Evolutionary conservation across 495 filamentous ascomycete genomes (phyloP), one percentile per base, ranked within the genome.

Genomic region (Neurospora sp.): DNA sequence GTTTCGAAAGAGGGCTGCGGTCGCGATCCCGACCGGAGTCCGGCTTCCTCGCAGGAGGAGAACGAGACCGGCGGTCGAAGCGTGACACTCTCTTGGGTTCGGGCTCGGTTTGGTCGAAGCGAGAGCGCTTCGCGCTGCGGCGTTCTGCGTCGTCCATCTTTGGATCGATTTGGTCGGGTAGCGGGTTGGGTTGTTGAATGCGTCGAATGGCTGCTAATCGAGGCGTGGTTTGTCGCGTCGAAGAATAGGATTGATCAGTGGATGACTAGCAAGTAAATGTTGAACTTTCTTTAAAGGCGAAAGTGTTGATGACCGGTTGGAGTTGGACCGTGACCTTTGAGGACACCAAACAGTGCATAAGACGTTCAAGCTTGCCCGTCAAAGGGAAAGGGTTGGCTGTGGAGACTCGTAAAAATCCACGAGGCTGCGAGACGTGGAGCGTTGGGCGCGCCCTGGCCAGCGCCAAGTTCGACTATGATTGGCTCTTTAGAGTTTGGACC

Each of bases 71-170:
- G 73, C 92, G 89, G 79, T 97, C 93, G 78, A 94, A 96, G 76
- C 93, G 87, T 39, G 92, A 93, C 35, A 81, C 77, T 20, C 90
- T 88, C 73, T 89, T 89, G 40, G 88, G 88, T 75, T 94, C 92
- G 7, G 92, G 89, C 76, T 93, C 93, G 48, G 88, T 94, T 79
- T 95, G 91, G 79, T 97, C 94, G 80, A 97, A 97, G 76, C 94
- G 93, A 68, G 94, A 97, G 69, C 94, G 91, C 85, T 96, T 96
- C 12, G 87, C 83, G 73, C 82, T 83, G 71, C 91, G 91, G 78
- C 89, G 87, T 75, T 93, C 91, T 59, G 93, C 87, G 76, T 96
- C 94, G 72, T 90, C 89, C 93, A 96, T 97, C 17, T 72, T 75
- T 59, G 70, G 27, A 65, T 16, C 12, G 7, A 37, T 35, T 65